Evolutionary conservation across 352 stramenopile species (phyloP), one percentile per base, ranked within the genome.

Genomic region (Plasmopara viticola): DNA sequence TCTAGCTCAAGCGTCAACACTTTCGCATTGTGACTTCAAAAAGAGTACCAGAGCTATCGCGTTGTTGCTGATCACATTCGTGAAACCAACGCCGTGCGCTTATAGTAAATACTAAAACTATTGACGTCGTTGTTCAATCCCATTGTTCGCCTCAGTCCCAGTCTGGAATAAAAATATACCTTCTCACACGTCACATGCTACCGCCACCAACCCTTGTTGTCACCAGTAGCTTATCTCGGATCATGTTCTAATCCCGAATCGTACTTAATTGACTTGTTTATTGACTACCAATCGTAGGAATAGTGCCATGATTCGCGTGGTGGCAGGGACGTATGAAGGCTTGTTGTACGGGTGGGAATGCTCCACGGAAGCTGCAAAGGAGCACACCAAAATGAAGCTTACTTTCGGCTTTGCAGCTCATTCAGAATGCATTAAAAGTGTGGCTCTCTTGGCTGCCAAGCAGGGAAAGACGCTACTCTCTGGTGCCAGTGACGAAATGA

Each of bases 331-430:
- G 55, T 95, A 95, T 54, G 82, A 91, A 61, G 84, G 84, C 48
- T 73, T 91, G 40, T 68, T 95, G 25, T 93, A 93, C 57, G 84
- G 84, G 15, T 95, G 84, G 84, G 73, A 90, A 49, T 68, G 78
- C 44, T 64, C 68, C 37, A 70, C 63, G 37, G 56, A 54, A 25
- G 43, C 58, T 31, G 62, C 67, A 13, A 57, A 56, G 29, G 64
- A 66, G 34, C 39, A 25, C 34, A 63, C 66, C 25, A 81, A 79
- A 56, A 86, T 94, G 68, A 92, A 89, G 66, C 76, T 94, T 42
- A 90, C 70, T 12, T 95, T 93, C 47, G 81, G 79, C 31, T 95
- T 91, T 58, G 68, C 78, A 33, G 84, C 82, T 41, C 84, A 95
- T 65, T 56, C 74, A 14, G 84, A 93, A 51, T 92, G 82, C 58